These are phyloP conservation scores for Leccinum longicurvipes DNA, from an alignment of 768 basidiomycete species.

Conservation along the genomic window DNA sequence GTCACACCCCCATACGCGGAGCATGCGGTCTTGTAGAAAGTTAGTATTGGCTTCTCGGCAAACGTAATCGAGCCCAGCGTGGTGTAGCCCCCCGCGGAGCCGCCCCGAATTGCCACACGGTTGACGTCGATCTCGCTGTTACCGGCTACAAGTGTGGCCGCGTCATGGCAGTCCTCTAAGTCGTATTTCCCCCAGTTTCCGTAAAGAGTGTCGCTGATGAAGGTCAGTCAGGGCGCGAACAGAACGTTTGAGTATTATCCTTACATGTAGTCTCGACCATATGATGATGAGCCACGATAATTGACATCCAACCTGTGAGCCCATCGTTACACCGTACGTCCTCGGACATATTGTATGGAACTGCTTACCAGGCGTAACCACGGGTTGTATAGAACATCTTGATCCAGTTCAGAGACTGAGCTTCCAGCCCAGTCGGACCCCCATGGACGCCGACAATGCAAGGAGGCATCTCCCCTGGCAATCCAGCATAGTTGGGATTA, in stretches of 20 bases:
- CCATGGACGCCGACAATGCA: conserved; percentile 64
- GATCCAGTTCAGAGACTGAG: conserved; percentile 47
- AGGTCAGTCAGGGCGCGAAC: background rate
- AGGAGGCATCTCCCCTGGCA: conserved; percentile 56
- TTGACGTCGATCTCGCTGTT: background rate
- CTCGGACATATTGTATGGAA: too few species aligned
- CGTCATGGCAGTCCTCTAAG: conserved; percentile 47
- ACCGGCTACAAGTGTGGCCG: conserved; percentile 17
- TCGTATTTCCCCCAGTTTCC: conserved; percentile 73
- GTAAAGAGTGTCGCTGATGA: conserved; percentile 46
- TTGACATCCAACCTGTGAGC: conserved; percentile 62
- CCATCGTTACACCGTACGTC: conserved; percentile 3
- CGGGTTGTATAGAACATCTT: conserved; percentile 65
- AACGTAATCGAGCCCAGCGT: conserved; percentile 46
- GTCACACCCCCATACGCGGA: conserved; percentile 63
- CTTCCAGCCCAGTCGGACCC: conserved; percentile 54
- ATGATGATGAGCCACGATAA: conserved; percentile 71
- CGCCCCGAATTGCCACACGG: background rate
- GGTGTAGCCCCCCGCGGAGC: conserved; percentile 62
- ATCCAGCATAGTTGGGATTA: conserved; percentile 53
- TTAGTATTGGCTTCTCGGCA: conserved; percentile 47
- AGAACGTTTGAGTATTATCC: background rate
- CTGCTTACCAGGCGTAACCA: conserved; percentile 61
- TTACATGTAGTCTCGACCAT: conserved; percentile 62
- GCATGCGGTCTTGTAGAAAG: conserved; percentile 54